A percentile compares a stretch with the other conserved stretches of the same genome.
Conservation (phyloP, 805 yeast genomes). For the Zygosaccharomyces kombuchaensis region DNA sequence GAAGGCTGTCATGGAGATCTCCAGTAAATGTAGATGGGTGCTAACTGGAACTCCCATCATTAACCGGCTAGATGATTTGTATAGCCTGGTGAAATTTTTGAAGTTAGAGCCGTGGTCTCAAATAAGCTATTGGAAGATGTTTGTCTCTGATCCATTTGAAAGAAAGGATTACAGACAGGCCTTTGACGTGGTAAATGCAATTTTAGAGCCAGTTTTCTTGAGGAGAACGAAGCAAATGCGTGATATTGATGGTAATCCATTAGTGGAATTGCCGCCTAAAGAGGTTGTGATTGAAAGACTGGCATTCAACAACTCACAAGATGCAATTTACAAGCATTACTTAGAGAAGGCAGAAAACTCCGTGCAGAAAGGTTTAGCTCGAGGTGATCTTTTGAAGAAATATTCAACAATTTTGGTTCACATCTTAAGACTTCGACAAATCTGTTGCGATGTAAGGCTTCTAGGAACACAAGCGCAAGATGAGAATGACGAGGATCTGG, state of each 20-base stretch:
- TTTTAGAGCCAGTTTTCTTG: slow-evolving; percentile 75
- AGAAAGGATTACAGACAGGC: slow-evolving; percentile 67
- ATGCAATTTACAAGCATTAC: slow-evolving; percentile 61
- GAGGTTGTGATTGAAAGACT: slow-evolving; percentile 66
- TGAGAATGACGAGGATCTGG: slow-evolving; percentile 50
- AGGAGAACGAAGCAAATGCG: slow-evolving; percentile 86
- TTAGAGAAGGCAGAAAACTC: slow-evolving; percentile 61
- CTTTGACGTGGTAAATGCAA: slow-evolving; percentile 76
- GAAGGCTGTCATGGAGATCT: slow-evolving; percentile 65
- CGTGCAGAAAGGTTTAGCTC: slow-evolving; percentile 52
- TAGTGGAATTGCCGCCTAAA: slow-evolving; percentile 75
- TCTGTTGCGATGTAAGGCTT: slow-evolving; percentile 78
- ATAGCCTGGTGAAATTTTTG: slow-evolving; percentile 67
- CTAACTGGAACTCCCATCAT: slow-evolving; percentile 93
- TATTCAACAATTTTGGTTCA: slow-evolving; percentile 80
- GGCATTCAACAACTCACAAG: slow-evolving; percentile 62
- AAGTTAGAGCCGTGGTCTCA: slow-evolving; percentile 87
- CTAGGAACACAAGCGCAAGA: slow-evolving; percentile 42
- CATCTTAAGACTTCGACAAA: slow-evolving; percentile 76
- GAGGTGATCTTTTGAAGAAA: slow-evolving; percentile 65
- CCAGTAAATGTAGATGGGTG: slow-evolving; percentile 70
- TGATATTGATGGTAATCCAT: slow-evolving; percentile 62
- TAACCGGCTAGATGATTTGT: slow-evolving; percentile 81
- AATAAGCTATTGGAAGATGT: slow-evolving; percentile 80
- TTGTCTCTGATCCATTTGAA: slow-evolving; percentile 79